phyloP scores from a whole-genome alignment of 352 stramenopile genomes.

The Thalassiosira pacifica region DNA sequence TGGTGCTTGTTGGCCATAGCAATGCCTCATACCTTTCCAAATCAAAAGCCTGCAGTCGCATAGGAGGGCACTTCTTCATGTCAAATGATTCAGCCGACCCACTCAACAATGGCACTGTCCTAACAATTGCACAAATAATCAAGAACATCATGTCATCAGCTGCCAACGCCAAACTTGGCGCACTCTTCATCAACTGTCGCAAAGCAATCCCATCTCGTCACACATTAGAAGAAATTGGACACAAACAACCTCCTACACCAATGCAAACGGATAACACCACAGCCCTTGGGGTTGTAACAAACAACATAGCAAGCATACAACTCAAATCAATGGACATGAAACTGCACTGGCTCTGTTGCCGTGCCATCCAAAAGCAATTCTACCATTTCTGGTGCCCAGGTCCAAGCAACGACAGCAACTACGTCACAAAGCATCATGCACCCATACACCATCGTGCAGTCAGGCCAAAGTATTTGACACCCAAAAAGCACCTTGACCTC shows the following conservation, averaged over 20 bases:
- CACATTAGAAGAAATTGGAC: slow-evolving; percentile 8
- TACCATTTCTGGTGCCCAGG: neutral
- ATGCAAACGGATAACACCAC: neutral
- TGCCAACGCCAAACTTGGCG: slow-evolving; percentile 30
- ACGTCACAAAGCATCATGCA: neutral
- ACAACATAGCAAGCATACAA: neutral
- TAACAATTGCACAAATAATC: slow-evolving; percentile 20
- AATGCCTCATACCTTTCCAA: slow-evolving; percentile 52
- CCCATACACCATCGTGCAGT: too few relatives aligned
- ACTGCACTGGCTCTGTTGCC: neutral
- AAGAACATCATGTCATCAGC: slow-evolving; percentile 16
- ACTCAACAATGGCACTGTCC: slow-evolving; percentile 5
- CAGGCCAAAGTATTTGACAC: too few relatives aligned
- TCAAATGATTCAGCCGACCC: neutral
- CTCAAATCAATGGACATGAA: neutral
- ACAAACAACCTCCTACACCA: slow-evolving; percentile 3
- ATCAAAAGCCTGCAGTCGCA: slow-evolving; percentile 31
- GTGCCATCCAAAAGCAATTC: neutral
- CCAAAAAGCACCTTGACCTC: too few relatives aligned
- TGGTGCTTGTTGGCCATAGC: slow-evolving; percentile 46
- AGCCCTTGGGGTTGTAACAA: too few relatives aligned
- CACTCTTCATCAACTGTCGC: slow-evolving; percentile 18
- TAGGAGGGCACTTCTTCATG: slow-evolving; percentile 43
- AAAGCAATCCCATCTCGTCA: neutral
- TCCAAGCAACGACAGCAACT: neutral